Percentiles rank a stretch among this genome's conserved stretches.
phyloP scores from a whole-genome alignment of 2,329 filamentous ascomycete genomes.

The Ceratocystis variospora region DNA sequence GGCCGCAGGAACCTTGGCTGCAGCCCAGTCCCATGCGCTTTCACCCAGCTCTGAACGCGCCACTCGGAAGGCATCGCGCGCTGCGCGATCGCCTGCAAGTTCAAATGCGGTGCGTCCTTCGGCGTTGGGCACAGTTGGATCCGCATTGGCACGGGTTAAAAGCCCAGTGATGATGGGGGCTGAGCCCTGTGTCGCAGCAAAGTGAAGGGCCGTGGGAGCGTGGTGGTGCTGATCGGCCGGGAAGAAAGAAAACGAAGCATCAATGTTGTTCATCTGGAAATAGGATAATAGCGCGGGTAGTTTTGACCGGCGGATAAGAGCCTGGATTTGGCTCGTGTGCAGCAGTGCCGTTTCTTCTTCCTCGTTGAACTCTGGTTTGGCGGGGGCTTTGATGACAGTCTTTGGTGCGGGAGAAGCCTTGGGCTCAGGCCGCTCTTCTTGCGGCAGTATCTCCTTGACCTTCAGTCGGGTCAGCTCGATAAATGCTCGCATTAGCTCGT shows the following conservation, averaged over 20 bases:
- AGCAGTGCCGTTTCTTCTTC: slow-evolving; percentile 71
- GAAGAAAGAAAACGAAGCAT: slow-evolving; percentile 60
- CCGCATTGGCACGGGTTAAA: slow-evolving; percentile 57
- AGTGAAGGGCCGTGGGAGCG: slow-evolving; percentile 68
- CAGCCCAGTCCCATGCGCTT: slow-evolving; percentile 61
- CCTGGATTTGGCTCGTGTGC: slow-evolving; percentile 80
- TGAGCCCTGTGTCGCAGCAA: slow-evolving; percentile 70
- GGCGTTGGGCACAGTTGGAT: slow-evolving; percentile 55
- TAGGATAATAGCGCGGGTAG: slow-evolving; percentile 77
- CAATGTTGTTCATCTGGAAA: slow-evolving; percentile 59
- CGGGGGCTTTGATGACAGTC: slow-evolving; percentile 35
- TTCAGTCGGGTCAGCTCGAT: slow-evolving; percentile 88
- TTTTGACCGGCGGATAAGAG: slow-evolving; percentile 78
- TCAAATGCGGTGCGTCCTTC: slow-evolving; percentile 83
- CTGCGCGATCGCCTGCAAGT: slow-evolving; percentile 69
- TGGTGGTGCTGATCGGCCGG: slow-evolving; percentile 62
- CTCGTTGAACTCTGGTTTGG: slow-evolving; percentile 55
- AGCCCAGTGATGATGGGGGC: slow-evolving; percentile 65
- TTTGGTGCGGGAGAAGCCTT: slow-evolving; percentile 27
- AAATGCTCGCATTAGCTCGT: slow-evolving; percentile 86
- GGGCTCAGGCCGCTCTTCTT: slow-evolving; percentile 33
- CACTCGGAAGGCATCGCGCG: slow-evolving; percentile 81
- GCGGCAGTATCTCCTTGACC: slow-evolving; percentile 61
- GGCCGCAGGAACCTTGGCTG: slow-evolving; percentile 55
- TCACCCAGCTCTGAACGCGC: slow-evolving; percentile 74